Percentiles rank a stretch among this genome's conserved stretches.
phyloP scores from a whole-genome alignment of 2,329 filamentous ascomycete species.

The Elsinoe australis region DNA sequence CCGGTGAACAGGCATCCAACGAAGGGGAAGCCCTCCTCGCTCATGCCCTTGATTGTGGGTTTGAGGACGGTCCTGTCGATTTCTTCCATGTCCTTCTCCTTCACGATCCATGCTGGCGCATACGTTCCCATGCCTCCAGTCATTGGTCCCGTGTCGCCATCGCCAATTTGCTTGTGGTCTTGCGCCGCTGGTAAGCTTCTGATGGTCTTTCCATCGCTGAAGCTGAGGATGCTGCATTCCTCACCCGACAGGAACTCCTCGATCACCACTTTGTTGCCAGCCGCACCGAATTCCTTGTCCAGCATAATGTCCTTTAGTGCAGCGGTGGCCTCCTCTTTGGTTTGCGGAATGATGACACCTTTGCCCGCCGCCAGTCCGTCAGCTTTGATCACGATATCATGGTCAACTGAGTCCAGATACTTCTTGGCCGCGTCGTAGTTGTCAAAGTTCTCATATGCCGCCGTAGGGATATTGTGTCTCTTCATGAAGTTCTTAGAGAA shows the following conservation, averaged over 20 bases:
- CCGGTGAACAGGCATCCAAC: conserved; percentile 76
- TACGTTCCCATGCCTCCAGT: conserved; percentile 98
- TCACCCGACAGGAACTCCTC: conserved; percentile 90
- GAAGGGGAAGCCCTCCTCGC: conserved; percentile 62
- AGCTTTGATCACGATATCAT: conserved; percentile 88
- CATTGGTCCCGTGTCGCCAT: conserved; percentile 84
- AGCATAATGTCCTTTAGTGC: conserved; percentile 88
- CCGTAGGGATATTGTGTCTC: conserved; percentile 80
- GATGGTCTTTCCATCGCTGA: conserved; percentile 82
- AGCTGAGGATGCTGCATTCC: conserved; percentile 83
- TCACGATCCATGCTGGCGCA: conserved; percentile 56
- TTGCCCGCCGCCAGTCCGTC: conserved; percentile 88
- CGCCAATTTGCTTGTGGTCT: conserved; percentile 91
- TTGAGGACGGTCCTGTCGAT: conserved; percentile 78
- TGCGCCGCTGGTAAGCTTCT: conserved; percentile 81
- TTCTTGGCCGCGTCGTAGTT: conserved; percentile 34
- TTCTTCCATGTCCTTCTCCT: conserved; percentile 58
- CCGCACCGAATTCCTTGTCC: conserved; percentile 73
- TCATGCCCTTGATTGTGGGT: conserved; percentile 84
- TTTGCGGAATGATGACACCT: conserved; percentile 81
- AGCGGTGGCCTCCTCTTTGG: conserved; percentile 71
- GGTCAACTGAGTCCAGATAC: conserved; percentile 64
- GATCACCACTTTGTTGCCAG: conserved; percentile 86
- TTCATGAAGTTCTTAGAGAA: conserved; percentile 99
- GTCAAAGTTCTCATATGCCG: conserved; percentile 76